A percentile compares a stretch with the other conserved stretches of the same genome.
phyloP scores from a whole-genome alignment of 2,329 filamentous ascomycete genomes.

The Triangularia setosa region DNA sequence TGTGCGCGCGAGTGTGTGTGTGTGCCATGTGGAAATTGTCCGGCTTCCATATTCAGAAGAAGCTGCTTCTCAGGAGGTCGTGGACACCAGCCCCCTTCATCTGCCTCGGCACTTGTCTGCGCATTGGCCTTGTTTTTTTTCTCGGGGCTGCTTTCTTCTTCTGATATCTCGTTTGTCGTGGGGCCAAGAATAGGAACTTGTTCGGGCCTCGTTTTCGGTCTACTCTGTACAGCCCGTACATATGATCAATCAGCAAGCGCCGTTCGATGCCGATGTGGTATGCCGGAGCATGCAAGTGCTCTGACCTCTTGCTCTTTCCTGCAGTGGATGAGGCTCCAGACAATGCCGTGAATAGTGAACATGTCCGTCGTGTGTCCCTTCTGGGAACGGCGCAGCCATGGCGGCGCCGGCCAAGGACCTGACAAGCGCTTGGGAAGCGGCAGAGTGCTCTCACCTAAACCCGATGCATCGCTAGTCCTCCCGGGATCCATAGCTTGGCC shows the following conservation, averaged over 20 bases:
- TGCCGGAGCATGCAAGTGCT: constrained; percentile 2
- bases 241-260: constrained; percentile 10
- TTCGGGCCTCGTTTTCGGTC: neutral
- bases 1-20: neutral
- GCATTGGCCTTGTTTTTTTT: neutral
- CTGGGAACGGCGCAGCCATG: constrained; percentile 9
- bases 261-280: constrained; percentile 3
- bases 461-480: neutral
- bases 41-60: constrained; percentile 25
- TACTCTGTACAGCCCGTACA: too few species aligned
- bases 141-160: neutral
- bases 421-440: constrained; percentile 9
- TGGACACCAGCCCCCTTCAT: neutral
- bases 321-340: neutral
- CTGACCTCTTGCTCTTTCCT: neutral
- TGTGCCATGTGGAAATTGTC: constrained; percentile 22
- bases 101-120: neutral
- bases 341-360: neutral
- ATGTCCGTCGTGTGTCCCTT: constrained; percentile 11
- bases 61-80: constrained; percentile 6
- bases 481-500: constrained; percentile 6
- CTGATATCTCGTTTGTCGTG: neutral
- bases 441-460: neutral
- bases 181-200: neutral
- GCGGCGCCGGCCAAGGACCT: constrained; percentile 1